A percentile compares a stretch with the other conserved stretches of the same genome.
Conservation (phyloP, 345 rosid genomes). For the Sapria himalayana region DNA sequence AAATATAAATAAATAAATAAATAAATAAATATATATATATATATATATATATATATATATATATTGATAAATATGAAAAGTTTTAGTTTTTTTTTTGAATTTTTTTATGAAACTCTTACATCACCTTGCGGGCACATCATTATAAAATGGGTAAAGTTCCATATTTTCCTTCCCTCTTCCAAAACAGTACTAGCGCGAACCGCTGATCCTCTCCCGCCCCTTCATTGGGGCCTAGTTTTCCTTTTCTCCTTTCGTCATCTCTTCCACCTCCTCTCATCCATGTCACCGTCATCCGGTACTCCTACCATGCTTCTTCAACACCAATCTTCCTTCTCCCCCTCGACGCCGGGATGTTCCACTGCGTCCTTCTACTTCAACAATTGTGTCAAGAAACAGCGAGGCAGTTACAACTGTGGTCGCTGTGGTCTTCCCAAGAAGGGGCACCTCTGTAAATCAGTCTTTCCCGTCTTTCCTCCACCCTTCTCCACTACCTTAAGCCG, state of each 20-base stretch:
- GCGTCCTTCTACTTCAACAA: slow-evolving; percentile 23
- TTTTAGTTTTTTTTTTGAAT: too few species aligned
- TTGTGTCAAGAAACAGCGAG: slow-evolving; percentile 35
- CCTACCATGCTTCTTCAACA: slow-evolving; percentile 20
- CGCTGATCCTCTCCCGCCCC: too few species aligned
- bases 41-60: too few species aligned
- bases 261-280: background rate
- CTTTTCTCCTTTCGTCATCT: background rate
- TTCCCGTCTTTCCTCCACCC: slow-evolving; percentile 6
- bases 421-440: slow-evolving; percentile 96
- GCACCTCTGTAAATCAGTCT: slow-evolving; percentile 38
- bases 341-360: slow-evolving; percentile 25
- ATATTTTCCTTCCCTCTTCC: too few species aligned
- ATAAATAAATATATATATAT: too few species aligned
- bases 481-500: slow-evolving; percentile 20
- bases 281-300: background rate
- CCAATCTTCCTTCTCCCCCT: slow-evolving; percentile 24
- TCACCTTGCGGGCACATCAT: too few species aligned
- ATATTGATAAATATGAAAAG: too few species aligned
- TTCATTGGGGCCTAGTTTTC: too few species aligned
- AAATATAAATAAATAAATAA: too few species aligned
- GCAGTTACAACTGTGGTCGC: slow-evolving; percentile 89
- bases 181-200: too few species aligned
- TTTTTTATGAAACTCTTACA: too few species aligned
- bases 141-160: too few species aligned